Conservation (phyloP, 2,329 filamentous ascomycete species). For the Claviceps pusilla region DNA sequence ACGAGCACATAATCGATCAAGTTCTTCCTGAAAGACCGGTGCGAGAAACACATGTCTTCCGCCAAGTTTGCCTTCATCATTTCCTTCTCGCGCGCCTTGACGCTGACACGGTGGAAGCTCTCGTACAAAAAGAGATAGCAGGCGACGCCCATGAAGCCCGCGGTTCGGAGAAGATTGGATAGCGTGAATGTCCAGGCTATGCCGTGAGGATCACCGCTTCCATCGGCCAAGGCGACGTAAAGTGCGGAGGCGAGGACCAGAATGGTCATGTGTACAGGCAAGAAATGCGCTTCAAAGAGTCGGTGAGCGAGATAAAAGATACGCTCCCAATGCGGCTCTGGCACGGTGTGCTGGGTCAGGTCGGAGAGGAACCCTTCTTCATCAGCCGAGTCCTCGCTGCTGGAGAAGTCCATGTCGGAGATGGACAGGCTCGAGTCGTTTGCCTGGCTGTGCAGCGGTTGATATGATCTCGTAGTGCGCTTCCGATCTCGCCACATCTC, state of each 20-base stretch:
- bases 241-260: constrained; percentile 47
- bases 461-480: constrained; percentile 38
- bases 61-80: constrained; percentile 51
- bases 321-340: constrained; percentile 38
- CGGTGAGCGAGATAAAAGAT: constrained; percentile 47
- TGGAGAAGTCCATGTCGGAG: constrained; percentile 27
- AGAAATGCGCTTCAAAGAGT: constrained; percentile 53
- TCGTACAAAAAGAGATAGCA: constrained; percentile 54
- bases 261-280: constrained; percentile 53
- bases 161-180: constrained; percentile 43
- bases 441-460: constrained; percentile 37
- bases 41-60: constrained; percentile 51
- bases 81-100: constrained; percentile 45
- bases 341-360: constrained; percentile 34
- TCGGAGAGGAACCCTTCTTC: constrained; percentile 42
- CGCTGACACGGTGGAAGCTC: constrained; percentile 47
- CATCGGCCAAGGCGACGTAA: constrained; percentile 40
- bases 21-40: constrained; percentile 39
- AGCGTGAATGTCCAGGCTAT: constrained; percentile 44
- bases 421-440: constrained; percentile 32
- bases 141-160: constrained; percentile 47
- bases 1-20: constrained; percentile 49
- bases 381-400: constrained; percentile 23
- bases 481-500: constrained; percentile 44
- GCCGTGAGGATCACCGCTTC: constrained; percentile 33